Base-by-base conservation (phyloP, 768 basidiomycete species). In the Lentinula detonsa region DNA sequence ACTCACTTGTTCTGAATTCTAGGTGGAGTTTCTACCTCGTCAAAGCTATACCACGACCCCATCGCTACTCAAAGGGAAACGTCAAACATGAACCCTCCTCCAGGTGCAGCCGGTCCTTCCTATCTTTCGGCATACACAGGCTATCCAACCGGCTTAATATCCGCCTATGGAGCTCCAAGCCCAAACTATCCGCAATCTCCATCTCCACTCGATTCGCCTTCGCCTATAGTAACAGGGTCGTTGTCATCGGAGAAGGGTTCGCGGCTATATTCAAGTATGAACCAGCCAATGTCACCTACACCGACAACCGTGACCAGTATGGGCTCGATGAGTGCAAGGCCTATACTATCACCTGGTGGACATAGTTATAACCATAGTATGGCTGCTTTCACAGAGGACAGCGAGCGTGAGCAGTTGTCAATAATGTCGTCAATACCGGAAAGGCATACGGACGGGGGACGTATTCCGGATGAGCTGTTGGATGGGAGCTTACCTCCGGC, bases 401-500 rank as follows among this genome's bases (percentile, higher is more conserved):
- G 18, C 8, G 50, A 51, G 31, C 59, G 53, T 55, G 67, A 64
- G 62, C 61, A 65, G 54, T 62, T 65, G 59, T 45, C 64, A 3
- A 63, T 60, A 53, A 57, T 49, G 48, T 58, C 57, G 21, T 61
- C 63, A 54, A 57, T 43, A 39, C 51, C 50, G 63, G 57, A 66
- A 42, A 59, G 67, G 35, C 68, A 68, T 50, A 52, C 1, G 40
- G 68, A 68, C 33, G 68, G 43, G 15, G 68, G 68, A 23, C 68
- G 66, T 1, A 59, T 66, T 28, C 57, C 60, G 51, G 59, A 58
- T 1, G 57, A 54, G 23, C 34, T 60, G 6, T 35, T 68, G 52
- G 62, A 65, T 16, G 68, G 66, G 43, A 57, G 68, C 46, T 49
- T 67, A 51, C 68, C 68, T 33, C 68, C 68, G 51, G 67, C 67